Evolutionary conservation across 2,329 filamentous ascomycete species (phyloP).

Genomic region (Hymenoscyphus repandus): DNA sequence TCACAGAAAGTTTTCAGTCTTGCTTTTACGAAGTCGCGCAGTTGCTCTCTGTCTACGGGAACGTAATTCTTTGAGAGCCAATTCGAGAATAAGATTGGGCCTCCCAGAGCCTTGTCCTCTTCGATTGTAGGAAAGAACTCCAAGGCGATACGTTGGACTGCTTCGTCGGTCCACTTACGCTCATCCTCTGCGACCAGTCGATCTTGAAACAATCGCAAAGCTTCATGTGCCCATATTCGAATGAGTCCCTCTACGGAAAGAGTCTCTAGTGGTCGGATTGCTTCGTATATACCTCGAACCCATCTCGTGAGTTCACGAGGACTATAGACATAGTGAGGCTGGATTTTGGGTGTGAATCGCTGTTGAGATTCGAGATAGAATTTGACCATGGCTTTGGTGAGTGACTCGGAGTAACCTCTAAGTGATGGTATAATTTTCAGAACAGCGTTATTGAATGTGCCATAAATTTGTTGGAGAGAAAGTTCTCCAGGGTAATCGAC

Average conservation of each 20-base stretch:
- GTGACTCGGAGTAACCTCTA: slow-evolving; percentile 88
- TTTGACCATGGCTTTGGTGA: slow-evolving; percentile 96
- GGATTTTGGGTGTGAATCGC: slow-evolving; percentile 91
- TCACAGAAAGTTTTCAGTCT: slow-evolving; percentile 98
- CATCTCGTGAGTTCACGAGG: slow-evolving; percentile 96
- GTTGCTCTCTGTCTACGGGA: slow-evolving; percentile 88
- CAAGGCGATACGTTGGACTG: slow-evolving; percentile 77
- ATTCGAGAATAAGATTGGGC: slow-evolving; percentile 96
- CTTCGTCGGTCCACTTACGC: slow-evolving; percentile 88
- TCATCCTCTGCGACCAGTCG: slow-evolving; percentile 92
- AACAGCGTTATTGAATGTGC: slow-evolving; percentile 93
- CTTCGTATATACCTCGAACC: slow-evolving; percentile 96
- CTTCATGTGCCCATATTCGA: slow-evolving; percentile 97
- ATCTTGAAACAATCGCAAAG: slow-evolving; percentile 93
- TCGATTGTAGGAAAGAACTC: slow-evolving; percentile 96
- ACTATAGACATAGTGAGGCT: slow-evolving; percentile 98
- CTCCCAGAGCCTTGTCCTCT: slow-evolving; percentile 79
- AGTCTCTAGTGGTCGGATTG: slow-evolving; percentile 84
- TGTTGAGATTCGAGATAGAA: slow-evolving; percentile 94
- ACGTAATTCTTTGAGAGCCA: slow-evolving; percentile 99
- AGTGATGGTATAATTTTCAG: slow-evolving; percentile 94
- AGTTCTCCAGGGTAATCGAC: slow-evolving; percentile 97
- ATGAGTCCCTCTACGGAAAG: slow-evolving; percentile 87
- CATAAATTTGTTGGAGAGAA: slow-evolving; percentile 95
- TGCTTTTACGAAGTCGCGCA: slow-evolving; percentile 96